Evolutionary conservation across 164 flowering plant species (phyloP).

Genomic region (Vitis amurensis): DNA sequence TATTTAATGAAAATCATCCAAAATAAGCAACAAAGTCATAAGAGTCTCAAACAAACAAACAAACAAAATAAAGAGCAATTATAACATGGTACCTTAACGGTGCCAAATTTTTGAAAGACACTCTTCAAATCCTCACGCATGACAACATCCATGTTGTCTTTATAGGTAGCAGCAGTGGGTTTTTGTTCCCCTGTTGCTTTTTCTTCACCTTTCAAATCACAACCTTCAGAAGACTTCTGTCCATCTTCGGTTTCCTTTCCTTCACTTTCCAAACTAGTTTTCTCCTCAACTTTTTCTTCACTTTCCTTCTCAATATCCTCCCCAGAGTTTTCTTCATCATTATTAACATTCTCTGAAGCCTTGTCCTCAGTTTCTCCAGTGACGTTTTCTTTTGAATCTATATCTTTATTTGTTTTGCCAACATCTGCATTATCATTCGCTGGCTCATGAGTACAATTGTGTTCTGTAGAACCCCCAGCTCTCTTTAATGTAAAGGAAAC

Average conservation of each 20-base stretch:
- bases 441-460: conserved; percentile 27
- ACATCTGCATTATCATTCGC: conserved; percentile 19
- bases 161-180: conserved; percentile 23
- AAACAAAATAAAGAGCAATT: neutral
- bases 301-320: conserved; percentile 19
- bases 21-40: neutral
- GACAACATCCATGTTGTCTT: conserved; percentile 58
- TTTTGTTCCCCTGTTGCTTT: conserved; percentile 17
- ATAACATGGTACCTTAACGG: conserved; percentile 60
- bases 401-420: conserved; percentile 19
- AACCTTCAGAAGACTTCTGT: conserved; percentile 18
- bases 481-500: conserved; percentile 72
- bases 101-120: conserved; percentile 69
- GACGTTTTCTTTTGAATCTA: conserved; percentile 20
- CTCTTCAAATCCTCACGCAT: conserved; percentile 81
- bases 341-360: conserved; percentile 25
- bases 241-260: conserved; percentile 28
- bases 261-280: conserved; percentile 23
- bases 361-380: conserved; percentile 26
- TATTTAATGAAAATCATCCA: neutral
- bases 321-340: conserved; percentile 19
- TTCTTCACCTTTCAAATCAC: conserved; percentile 19
- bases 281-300: conserved; percentile 26
- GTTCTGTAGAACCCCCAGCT: conserved; percentile 28
- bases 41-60: neutral